Evolutionary conservation across 1,284 basidiomycete species (phyloP), one percentile per base, ranked within the genome.

Genomic region (Clitocybe nebularis): DNA sequence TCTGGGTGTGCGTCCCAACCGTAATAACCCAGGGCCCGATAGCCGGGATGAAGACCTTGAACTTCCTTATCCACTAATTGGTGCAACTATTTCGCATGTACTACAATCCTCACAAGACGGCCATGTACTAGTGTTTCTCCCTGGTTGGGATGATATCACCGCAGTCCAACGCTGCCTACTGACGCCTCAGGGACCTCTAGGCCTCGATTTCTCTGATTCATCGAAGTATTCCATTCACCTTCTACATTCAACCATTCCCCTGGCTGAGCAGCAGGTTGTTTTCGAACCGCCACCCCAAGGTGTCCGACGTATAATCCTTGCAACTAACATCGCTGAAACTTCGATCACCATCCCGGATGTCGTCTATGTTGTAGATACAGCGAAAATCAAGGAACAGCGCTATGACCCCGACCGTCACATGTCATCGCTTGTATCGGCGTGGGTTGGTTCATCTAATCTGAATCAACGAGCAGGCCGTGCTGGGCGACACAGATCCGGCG

Each of bases 301-400:
- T 13, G 76, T 93, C 14, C 83, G 94, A 47, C 81, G 92, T 13
- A 75, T 98, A 58, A 95, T 97, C 52, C 73, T 97, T 29, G 81
- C 94, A 2, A 98, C 94, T 35, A 98, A 97, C 64, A 95, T 98
- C 46, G 95, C 94, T 9, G 94, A 98, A 68, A 96, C 93, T 1
- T 93, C 90, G 4, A 78, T 98, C 53, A 98, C 94, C 1, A 97
- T 98, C 52, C 94, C 94, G 1, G 91, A 97, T 57, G 93, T 97
- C 20, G 93, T 96, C 4, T 94, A 92, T 58, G 94, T 98, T 36
- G 82, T 97, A 34, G 94, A 98, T 59, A 79, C 88, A 0, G 94
- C 79, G 17, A 85, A 86, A 57, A 78, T 94, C 60, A 96, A 95
- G 66, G 93, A 97, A 65, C 82, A 91, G 59, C 80, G 87, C n/a